Percentiles rank a stretch among this genome's conserved stretches.
phyloP scores from a whole-genome alignment of 2,329 filamentous ascomycete species.

The Stagonosporopsis rhizophila region DNA sequence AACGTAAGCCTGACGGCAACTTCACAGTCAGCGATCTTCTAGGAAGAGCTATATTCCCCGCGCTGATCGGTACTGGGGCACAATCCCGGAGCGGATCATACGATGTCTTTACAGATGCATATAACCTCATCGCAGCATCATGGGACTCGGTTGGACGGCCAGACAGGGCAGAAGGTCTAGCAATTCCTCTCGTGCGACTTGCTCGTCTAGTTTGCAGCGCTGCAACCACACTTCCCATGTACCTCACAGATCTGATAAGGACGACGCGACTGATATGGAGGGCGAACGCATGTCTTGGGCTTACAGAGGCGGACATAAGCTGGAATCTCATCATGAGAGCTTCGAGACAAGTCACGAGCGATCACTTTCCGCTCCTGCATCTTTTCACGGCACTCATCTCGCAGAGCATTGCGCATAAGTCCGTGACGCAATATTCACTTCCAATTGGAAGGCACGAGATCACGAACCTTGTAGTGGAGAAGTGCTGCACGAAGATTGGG shows the following conservation, averaged over 20 bases:
- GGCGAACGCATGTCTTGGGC: slow-evolving; percentile 37
- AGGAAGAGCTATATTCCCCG: slow-evolving; percentile 30
- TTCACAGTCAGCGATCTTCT: slow-evolving; percentile 33
- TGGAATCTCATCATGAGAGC: slow-evolving; percentile 38
- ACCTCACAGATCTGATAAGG: slow-evolving; percentile 32
- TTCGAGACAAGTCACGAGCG: slow-evolving; percentile 15
- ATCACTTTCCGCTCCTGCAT: slow-evolving; percentile 37
- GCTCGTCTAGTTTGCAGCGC: slow-evolving; percentile 38
- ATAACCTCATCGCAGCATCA: slow-evolving; percentile 33
- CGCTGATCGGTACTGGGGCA: slow-evolving; percentile 20
- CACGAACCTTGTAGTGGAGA: slow-evolving; percentile 37
- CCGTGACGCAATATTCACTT: slow-evolving; percentile 18
- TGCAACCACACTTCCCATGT: slow-evolving; percentile 30
- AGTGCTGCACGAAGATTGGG: slow-evolving; percentile 37
- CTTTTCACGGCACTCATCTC: slow-evolving; percentile 42
- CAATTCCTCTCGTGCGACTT: slow-evolving; percentile 40
- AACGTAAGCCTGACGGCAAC: slow-evolving; percentile 20
- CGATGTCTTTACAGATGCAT: slow-evolving; percentile 30
- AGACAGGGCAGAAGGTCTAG: slow-evolving; percentile 31
- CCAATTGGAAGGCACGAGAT: slow-evolving; percentile 26
- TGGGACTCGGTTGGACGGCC: slow-evolving; percentile 38
- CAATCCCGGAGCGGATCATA: slow-evolving; percentile 4
- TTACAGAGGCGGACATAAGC: slow-evolving; percentile 22
- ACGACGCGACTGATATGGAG: slow-evolving; percentile 38
- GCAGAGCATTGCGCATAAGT: slow-evolving; percentile 36